Percentiles rank a stretch among this genome's conserved stretches.
Conservation (phyloP, 2,329 filamentous ascomycete genomes). For the Plenodomus lindquistii region DNA sequence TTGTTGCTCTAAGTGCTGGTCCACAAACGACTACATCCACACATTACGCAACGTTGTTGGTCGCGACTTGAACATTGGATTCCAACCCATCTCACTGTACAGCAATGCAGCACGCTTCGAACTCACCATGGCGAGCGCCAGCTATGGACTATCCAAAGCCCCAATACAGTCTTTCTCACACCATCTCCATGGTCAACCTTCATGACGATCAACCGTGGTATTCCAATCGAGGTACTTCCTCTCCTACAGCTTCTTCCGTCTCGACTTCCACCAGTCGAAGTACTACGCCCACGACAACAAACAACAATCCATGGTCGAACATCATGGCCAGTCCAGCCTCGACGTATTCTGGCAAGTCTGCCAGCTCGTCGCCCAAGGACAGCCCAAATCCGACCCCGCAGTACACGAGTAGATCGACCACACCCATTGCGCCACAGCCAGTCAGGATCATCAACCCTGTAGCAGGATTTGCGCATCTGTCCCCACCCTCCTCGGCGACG, state of each 20-base stretch:
- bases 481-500: slow-evolving; percentile 30
- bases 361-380: slow-evolving; percentile 38
- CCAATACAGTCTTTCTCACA: slow-evolving; percentile 42
- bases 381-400: slow-evolving; percentile 44
- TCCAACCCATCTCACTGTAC: slow-evolving; percentile 14
- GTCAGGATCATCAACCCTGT: slow-evolving; percentile 37
- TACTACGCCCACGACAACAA: slow-evolving; percentile 41
- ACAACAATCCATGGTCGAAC: slow-evolving; percentile 46
- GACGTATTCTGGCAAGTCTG: slow-evolving; percentile 33
- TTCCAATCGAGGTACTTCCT: slow-evolving; percentile 36
- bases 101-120: slow-evolving; percentile 42
- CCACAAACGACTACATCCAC: slow-evolving; percentile 19
- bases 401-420: slow-evolving; percentile 44
- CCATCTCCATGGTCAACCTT: slow-evolving; percentile 47
- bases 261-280: slow-evolving; percentile 45
- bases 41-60: slow-evolving; percentile 26
- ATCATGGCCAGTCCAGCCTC: slow-evolving; percentile 39
- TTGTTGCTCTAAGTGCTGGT: slow-evolving; percentile 12
- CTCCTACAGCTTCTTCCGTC: slow-evolving; percentile 45
- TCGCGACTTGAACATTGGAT: slow-evolving; percentile 25
- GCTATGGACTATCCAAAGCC: slow-evolving; percentile 38
- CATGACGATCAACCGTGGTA: slow-evolving; percentile 45
- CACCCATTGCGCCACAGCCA: slow-evolving; percentile 44
- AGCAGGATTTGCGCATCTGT: slow-evolving; percentile 42
- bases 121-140: slow-evolving; percentile 41